These are phyloP conservation scores for Beauveria sp. DNA, from an alignment of 2,329 filamentous ascomycete genomes.

Conservation along the genomic window DNA sequence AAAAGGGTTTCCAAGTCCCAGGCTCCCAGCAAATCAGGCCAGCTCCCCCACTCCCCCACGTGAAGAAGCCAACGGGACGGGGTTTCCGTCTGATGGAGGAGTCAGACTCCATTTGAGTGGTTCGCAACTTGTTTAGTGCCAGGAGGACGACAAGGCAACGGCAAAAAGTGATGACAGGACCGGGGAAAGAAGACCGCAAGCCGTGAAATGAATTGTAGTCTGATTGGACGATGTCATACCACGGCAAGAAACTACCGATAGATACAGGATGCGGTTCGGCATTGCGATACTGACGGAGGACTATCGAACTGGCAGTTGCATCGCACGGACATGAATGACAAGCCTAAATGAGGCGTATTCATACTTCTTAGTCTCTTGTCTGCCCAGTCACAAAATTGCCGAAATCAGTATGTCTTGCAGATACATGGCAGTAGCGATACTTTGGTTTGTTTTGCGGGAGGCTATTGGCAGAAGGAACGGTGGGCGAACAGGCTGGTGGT, in stretches of 20 bases:
- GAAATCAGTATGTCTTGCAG: neutral
- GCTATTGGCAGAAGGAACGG: neutral
- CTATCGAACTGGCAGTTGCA: neutral
- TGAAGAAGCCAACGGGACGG: conserved; percentile 1
- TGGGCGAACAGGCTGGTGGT: neutral
- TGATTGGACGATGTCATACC: neutral
- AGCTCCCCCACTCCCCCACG: conserved; percentile 8
- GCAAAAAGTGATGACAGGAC: neutral
- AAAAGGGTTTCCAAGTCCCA: neutral
- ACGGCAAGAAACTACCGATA: neutral
- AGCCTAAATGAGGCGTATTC: neutral
- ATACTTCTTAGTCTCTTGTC: neutral
- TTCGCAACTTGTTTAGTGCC: neutral
- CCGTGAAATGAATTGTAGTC: neutral
- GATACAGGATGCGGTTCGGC: neutral
- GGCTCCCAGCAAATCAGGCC: neutral
- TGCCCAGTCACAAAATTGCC: neutral
- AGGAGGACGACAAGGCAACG: neutral
- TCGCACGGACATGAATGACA: neutral
- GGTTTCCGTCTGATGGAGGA: neutral
- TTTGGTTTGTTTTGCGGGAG: neutral
- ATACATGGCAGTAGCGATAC: neutral
- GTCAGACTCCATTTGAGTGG: neutral
- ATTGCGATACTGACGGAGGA: neutral
- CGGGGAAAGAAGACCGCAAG: neutral